Percentiles rank a stretch among this genome's conserved stretches.
phyloP scores from a whole-genome alignment of 352 stramenopile species.

The Thalassiosira exigua region DNA sequence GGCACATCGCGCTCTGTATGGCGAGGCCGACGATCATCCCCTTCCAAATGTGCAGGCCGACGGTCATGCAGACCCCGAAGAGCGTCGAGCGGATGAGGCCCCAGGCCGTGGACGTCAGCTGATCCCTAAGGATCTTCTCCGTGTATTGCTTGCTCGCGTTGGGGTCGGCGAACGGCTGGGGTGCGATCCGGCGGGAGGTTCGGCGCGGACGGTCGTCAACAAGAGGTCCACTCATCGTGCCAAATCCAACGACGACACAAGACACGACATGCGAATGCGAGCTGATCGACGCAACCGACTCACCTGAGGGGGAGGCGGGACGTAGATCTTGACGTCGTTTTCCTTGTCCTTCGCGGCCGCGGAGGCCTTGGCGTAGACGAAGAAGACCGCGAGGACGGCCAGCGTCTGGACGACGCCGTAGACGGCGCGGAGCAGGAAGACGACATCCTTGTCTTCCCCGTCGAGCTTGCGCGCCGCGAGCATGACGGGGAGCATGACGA shows the following conservation, averaged over 20 bases:
- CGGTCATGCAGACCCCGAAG: conserved; percentile 81
- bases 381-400: conserved; percentile 66
- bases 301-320: conserved; percentile 75
- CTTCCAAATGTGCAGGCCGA: conserved; percentile 82
- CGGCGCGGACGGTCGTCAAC: too few relatives aligned
- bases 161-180: conserved; percentile 78
- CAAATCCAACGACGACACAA: too few relatives aligned
- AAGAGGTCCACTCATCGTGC: too few relatives aligned
- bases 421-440: conserved; percentile 72
- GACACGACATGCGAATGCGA: conserved; percentile 9
- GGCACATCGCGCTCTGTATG: conserved; percentile 84
- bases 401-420: conserved; percentile 74
- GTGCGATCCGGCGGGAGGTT: too few relatives aligned
- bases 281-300: conserved; percentile 17
- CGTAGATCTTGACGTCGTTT: conserved; percentile 68
- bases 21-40: conserved; percentile 85
- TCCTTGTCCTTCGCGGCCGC: conserved; percentile 22
- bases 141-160: conserved; percentile 82
- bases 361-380: conserved; percentile 68
- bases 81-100: conserved; percentile 68
- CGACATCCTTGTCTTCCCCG: conserved; percentile 80
- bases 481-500: conserved; percentile 84
- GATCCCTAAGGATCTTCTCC: conserved; percentile 59
- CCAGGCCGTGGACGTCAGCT: conserved; percentile 60
- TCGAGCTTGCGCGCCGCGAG: conserved; percentile 81